Percentiles rank a stretch among this genome's conserved stretches.
These are phyloP conservation scores for Silene uniflora DNA, from an alignment of 148 eudicot species.

Conservation along the genomic window DNA sequence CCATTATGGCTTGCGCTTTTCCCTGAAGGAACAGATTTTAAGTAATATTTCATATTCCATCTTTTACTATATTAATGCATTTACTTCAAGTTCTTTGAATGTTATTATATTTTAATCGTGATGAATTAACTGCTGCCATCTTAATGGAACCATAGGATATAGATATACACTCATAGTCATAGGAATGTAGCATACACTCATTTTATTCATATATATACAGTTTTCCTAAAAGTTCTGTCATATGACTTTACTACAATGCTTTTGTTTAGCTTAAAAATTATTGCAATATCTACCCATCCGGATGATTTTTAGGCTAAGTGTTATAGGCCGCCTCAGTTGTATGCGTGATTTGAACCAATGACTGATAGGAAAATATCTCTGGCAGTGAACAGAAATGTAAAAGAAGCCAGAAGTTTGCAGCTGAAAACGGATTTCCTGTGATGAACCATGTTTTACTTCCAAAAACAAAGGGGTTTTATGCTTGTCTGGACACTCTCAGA, in stretches of 20 bases:
- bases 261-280: background rate
- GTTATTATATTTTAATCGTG: background rate
- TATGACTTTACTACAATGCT: background rate
- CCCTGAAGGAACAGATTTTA: constrained; percentile 84
- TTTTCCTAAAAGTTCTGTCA: background rate
- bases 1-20: constrained; percentile 72
- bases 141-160: background rate
- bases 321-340: background rate
- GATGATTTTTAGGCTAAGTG: background rate
- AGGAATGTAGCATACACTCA: background rate
- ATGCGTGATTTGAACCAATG: background rate
- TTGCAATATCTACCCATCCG: background rate
- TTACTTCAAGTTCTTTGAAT: background rate
- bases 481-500: constrained; percentile 58
- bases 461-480: constrained; percentile 63
- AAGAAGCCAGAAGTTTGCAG: constrained; percentile 53
- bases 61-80: constrained; percentile 10
- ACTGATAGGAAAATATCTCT: background rate
- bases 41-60: constrained; percentile 38
- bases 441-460: constrained; percentile 69
- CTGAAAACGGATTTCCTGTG: constrained; percentile 57
- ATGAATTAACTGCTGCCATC: background rate
- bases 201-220: background rate
- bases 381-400: constrained; percentile 61
- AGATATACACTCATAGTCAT: background rate